phyloP scores from a whole-genome alignment of 202 grass and related monocot genomes.

The Sporobolus alterniflorus region DNA sequence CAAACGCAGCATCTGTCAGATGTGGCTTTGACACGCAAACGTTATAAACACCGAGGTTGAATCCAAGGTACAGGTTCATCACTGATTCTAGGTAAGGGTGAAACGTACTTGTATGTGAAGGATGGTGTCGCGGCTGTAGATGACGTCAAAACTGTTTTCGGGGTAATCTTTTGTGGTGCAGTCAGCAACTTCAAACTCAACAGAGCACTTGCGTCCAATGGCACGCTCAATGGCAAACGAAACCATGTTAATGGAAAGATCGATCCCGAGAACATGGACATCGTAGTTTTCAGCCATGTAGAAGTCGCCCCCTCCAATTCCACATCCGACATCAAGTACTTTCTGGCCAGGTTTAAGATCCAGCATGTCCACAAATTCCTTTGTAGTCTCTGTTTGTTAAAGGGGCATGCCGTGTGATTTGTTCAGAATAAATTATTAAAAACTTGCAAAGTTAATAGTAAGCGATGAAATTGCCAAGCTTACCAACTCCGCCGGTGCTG shows the following conservation, averaged over 20 bases:
- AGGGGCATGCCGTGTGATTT: background rate
- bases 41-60: background rate
- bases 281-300: conserved; percentile 98
- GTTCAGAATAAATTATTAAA: background rate
- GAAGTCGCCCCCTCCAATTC: conserved; percentile 95
- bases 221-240: conserved; percentile 97
- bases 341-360: conserved; percentile 90
- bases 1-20: conserved; percentile 20
- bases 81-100: background rate
- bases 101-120: conserved; percentile 89
- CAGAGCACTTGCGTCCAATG: conserved; percentile 80
- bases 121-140: conserved; percentile 98
- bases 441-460: background rate
- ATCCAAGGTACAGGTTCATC: background rate
- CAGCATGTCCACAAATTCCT: conserved; percentile 90
- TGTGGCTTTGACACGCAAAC: background rate
- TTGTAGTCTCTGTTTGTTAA: conserved; percentile 81
- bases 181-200: conserved; percentile 97
- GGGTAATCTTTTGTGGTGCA: conserved; percentile 91
- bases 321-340: conserved; percentile 95
- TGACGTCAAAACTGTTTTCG: conserved; percentile 74
- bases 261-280: conserved; percentile 88
- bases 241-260: conserved; percentile 98
- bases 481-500: conserved; percentile 94
- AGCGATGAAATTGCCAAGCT: background rate